phyloP scores from a whole-genome alignment of 331 rosid species.

The Malus hybrid region DNA sequence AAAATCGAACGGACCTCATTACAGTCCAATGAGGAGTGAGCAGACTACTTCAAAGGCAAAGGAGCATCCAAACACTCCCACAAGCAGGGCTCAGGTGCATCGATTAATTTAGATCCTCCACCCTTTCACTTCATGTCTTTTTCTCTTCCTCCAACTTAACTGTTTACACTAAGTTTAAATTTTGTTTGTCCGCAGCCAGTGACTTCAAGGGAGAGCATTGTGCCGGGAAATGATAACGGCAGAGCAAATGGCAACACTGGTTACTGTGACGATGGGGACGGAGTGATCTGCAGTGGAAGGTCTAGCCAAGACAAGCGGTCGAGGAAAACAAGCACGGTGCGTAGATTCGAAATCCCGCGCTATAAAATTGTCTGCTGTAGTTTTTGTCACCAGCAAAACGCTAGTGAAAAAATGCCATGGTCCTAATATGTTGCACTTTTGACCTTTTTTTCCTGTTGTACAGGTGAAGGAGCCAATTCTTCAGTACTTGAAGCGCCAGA shows the following conservation, averaged over 20 bases:
- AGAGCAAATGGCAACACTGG: slow-evolving; percentile 38
- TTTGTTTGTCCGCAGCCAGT: slow-evolving; percentile 47
- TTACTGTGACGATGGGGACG: slow-evolving; percentile 45
- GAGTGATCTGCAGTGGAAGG: slow-evolving; percentile 34
- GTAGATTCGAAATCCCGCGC: neutral
- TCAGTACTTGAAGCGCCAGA: slow-evolving; percentile 78
- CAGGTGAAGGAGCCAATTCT: slow-evolving; percentile 93
- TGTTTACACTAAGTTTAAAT: neutral
- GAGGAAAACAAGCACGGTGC: slow-evolving; percentile 91
- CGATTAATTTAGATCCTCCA: neutral
- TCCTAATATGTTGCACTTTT: neutral
- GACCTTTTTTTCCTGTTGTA: slow-evolving; percentile 1
- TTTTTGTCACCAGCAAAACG: neutral
- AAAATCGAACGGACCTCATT: slow-evolving; percentile 37
- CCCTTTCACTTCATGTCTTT: neutral
- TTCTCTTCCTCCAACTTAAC: neutral
- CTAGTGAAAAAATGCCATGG: neutral
- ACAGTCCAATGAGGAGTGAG: slow-evolving; percentile 46
- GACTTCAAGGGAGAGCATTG: slow-evolving; percentile 78
- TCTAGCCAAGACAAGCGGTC: slow-evolving; percentile 65
- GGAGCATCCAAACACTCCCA: slow-evolving; percentile 63
- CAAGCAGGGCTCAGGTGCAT: slow-evolving; percentile 66
- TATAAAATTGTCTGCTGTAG: neutral
- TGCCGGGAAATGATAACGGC: slow-evolving; percentile 44
- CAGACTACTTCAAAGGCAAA: slow-evolving; percentile 37